These are phyloP conservation scores for Wallacemonas collosoma DNA, from an alignment of 208 protist genomes.

Conservation along the genomic window DNA sequence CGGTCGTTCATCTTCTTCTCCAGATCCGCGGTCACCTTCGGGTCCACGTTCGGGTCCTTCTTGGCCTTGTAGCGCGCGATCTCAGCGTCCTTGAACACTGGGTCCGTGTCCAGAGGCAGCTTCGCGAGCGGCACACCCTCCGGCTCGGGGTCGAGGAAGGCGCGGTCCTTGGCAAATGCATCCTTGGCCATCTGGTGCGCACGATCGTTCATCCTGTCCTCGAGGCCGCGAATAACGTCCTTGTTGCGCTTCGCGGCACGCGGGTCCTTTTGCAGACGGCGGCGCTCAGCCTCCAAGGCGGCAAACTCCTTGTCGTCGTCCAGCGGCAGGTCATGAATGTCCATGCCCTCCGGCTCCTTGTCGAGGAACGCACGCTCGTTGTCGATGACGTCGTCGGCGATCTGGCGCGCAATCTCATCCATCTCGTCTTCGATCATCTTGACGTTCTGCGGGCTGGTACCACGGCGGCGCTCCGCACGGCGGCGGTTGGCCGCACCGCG, in stretches of 20 bases:
- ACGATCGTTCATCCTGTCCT: conserved; percentile 72
- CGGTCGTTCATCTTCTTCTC: conserved; percentile 63
- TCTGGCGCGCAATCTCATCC: conserved; percentile 53
- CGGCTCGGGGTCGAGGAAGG: conserved; percentile 73
- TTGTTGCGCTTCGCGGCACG: conserved; percentile 65
- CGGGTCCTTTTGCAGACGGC: conserved; percentile 56
- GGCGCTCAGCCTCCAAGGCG: conserved; percentile 74
- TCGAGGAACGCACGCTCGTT: conserved; percentile 80
- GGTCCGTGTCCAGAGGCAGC: conserved; percentile 75
- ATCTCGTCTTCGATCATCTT: conserved; percentile 53
- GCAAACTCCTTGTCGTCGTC: conserved; percentile 76
- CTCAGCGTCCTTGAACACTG: conserved; percentile 77
- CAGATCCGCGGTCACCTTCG: conserved; percentile 40
- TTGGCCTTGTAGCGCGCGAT: conserved; percentile 64
- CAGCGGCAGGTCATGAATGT: conserved; percentile 65
- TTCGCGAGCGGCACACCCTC: conserved; percentile 69
- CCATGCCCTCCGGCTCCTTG: conserved; percentile 74
- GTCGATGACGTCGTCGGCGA: conserved; percentile 69
- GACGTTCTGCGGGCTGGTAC: conserved; percentile 12
- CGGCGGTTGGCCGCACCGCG: conserved; percentile 57
- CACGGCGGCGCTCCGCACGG: conserved; percentile 23
- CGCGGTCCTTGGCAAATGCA: conserved; percentile 59
- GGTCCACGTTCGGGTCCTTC: conserved; percentile 44
- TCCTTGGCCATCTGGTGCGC: conserved; percentile 65
- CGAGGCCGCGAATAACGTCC: conserved; percentile 65